These are phyloP conservation scores for Neurospora sp. DNA, from an alignment of 2,329 filamentous ascomycete genomes.

Conservation along the genomic window DNA sequence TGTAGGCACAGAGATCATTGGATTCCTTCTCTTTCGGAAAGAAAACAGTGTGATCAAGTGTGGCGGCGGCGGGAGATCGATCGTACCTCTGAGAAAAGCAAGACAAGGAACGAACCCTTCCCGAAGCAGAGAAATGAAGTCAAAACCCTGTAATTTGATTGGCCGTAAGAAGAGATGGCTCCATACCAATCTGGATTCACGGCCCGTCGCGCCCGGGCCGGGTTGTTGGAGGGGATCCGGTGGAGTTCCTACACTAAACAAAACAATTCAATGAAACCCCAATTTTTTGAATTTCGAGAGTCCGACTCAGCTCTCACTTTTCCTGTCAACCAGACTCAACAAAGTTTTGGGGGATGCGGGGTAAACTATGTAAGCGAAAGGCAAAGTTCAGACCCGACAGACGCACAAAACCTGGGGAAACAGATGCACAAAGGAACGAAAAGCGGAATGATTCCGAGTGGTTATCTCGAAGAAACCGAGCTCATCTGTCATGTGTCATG, in stretches of 20 bases:
- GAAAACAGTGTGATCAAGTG: neutral
- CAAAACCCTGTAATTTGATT: conserved; percentile 9
- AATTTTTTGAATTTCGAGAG: neutral
- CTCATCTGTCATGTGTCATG: neutral
- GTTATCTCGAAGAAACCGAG: neutral
- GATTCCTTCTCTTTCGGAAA: neutral
- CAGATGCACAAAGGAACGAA: neutral
- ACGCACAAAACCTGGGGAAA: neutral
- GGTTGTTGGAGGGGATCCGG: neutral
- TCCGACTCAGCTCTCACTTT: neutral
- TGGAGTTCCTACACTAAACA: neutral
- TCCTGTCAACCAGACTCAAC: neutral
- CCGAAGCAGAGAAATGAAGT: conserved; percentile 8
- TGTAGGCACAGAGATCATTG: neutral
- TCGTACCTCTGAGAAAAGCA: neutral
- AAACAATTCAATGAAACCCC: neutral
- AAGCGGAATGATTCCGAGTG: neutral
- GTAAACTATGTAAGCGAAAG: neutral
- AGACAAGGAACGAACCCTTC: conserved; percentile 11
- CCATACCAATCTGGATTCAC: conserved; percentile 18
- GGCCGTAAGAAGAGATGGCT: conserved; percentile 14
- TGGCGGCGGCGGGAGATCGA: neutral
- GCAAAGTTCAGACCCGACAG: neutral
- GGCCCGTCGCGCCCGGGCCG: conserved; percentile 13
- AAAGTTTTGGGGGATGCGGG: neutral